These are phyloP conservation scores for Aspergillus sp. DNA, from an alignment of 2,329 filamentous ascomycete genomes.

Conservation along the genomic window DNA sequence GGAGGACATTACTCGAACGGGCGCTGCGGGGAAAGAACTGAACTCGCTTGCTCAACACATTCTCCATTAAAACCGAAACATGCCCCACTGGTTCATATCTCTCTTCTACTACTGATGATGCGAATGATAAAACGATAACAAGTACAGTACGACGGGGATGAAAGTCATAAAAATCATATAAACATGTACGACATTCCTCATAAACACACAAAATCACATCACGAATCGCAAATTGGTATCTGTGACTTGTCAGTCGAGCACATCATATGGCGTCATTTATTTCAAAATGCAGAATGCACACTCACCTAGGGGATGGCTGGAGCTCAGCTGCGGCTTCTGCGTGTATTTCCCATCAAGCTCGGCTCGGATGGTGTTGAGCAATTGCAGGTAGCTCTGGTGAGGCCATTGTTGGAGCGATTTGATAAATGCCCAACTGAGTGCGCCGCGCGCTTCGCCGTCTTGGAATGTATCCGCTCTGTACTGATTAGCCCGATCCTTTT, in stretches of 20 bases:
- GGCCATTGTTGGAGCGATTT: conserved; percentile 81
- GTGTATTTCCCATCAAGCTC: conserved; percentile 81
- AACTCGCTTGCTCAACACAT: too few species aligned
- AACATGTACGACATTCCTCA: too few species aligned
- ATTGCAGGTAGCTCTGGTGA: conserved; percentile 88
- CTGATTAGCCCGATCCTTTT: not conserved
- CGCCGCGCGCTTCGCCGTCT: conserved; percentile 81
- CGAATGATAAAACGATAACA: too few species aligned
- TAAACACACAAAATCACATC: conserved; percentile 45
- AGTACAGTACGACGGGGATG: too few species aligned
- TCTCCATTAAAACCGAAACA: too few species aligned
- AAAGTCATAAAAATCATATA: too few species aligned
- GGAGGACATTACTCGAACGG: too few species aligned
- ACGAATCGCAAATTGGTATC: conserved; percentile 64
- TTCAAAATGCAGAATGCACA: conserved; percentile 9
- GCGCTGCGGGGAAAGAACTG: too few species aligned
- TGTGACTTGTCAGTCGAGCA: conserved; percentile 21
- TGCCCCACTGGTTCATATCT: too few species aligned
- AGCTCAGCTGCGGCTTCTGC: conserved; percentile 94
- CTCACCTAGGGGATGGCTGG: conserved; percentile 91
- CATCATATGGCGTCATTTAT: conserved; percentile 8
- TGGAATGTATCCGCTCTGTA: conserved; percentile 84
- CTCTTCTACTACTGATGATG: too few species aligned
- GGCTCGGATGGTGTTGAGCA: conserved; percentile 90
- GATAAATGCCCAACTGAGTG: conserved; percentile 97